Evolutionary conservation across 1,139 yeast genomes (phyloP).

Genomic region (Magnusiomyces magnusii): DNA sequence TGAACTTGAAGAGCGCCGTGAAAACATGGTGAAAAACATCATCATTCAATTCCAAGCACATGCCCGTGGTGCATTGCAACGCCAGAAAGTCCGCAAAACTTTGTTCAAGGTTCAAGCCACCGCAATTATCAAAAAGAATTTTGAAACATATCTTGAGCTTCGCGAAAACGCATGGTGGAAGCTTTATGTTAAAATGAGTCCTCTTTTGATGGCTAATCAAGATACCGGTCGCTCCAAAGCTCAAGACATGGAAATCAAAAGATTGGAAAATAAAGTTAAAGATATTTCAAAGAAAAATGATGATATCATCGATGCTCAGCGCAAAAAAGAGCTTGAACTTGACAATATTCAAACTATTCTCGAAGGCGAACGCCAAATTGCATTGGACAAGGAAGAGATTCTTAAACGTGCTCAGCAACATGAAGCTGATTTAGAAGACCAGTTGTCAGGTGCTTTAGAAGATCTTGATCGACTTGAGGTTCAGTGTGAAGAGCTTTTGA

Average conservation of each 20-base stretch:
- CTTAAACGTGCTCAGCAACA: constrained; percentile 36
- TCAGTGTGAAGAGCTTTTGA: constrained; percentile 34
- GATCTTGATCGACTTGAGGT: constrained; percentile 35
- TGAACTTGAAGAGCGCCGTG: constrained; percentile 74
- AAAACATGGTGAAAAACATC: constrained; percentile 49
- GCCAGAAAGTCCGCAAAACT: constrained; percentile 45
- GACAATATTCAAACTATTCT: constrained; percentile 33
- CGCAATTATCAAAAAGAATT: constrained; percentile 56
- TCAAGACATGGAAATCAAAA: constrained; percentile 52
- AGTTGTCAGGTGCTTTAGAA: constrained; percentile 31
- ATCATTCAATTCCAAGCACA: constrained; percentile 60
- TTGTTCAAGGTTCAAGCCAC: constrained; percentile 65
- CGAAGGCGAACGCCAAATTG: constrained; percentile 35
- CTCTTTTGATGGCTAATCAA: constrained; percentile 60
- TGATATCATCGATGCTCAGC: constrained; percentile 28
- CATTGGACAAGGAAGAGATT: constrained; percentile 41
- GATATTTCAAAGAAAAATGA: constrained; percentile 25
- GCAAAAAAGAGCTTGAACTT: constrained; percentile 35
- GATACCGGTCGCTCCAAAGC: constrained; percentile 49
- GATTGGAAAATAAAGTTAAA: constrained; percentile 28
- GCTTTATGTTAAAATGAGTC: constrained; percentile 63
- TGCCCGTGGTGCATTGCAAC: constrained; percentile 54
- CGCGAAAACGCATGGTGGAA: constrained; percentile 74
- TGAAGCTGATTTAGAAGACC: constrained; percentile 38
- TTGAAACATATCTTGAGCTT: constrained; percentile 47